Conservation (phyloP, 345 rosid species). For the Citrus mangshanensis region DNA sequence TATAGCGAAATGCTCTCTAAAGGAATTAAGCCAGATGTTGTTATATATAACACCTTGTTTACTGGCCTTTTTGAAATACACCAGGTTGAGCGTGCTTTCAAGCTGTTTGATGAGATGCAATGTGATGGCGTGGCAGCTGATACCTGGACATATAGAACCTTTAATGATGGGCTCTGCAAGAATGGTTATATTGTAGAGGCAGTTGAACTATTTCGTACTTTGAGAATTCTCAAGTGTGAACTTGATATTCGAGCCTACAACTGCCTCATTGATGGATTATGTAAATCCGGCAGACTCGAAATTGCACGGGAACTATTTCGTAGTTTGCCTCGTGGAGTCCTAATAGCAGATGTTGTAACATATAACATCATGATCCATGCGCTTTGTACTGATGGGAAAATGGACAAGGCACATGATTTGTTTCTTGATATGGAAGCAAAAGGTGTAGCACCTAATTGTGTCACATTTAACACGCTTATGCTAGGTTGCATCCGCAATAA, state of each 20-base stretch:
- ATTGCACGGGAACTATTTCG: not conserved
- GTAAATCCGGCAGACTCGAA: accelerated
- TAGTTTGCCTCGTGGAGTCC: not conserved
- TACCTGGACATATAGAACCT: accelerated
- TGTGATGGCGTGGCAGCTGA: not conserved
- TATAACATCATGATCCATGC: not conserved
- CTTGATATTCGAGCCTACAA: accelerated
- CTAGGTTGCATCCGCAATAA: not conserved
- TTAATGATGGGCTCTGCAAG: not conserved
- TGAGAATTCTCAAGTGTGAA: accelerated
- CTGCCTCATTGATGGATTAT: not conserved
- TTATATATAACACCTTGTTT: not conserved
- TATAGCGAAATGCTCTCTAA: not conserved
- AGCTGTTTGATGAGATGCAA: not conserved
- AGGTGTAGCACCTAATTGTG: accelerated
- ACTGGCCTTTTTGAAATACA: not conserved
- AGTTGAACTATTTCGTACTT: accelerated
- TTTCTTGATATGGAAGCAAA: not conserved
- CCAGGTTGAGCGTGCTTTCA: not conserved
- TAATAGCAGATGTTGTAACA: not conserved
- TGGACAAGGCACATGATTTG: not conserved
- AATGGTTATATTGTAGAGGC: accelerated
- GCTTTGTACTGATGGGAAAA: not conserved
- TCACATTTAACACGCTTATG: not conserved
- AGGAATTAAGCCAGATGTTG: not conserved